Evolutionary conservation across 495 filamentous ascomycete species (phyloP).

Genomic region (Chaetomidium leptoderma): DNA sequence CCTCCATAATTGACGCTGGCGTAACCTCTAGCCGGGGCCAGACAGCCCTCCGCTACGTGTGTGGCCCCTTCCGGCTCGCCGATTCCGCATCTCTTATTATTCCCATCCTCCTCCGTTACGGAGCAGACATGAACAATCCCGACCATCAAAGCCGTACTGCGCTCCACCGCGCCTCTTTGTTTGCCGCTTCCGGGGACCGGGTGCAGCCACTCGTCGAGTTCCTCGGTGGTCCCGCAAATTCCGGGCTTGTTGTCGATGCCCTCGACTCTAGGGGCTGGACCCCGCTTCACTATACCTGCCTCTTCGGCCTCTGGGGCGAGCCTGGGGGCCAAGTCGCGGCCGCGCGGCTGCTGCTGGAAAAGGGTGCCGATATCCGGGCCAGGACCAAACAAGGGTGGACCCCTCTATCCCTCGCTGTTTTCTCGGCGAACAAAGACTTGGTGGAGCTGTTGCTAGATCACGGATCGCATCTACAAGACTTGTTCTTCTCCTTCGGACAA

Average conservation of each 20-base stretch:
- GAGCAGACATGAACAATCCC: conserved; percentile 11
- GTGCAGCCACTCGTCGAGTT: conserved; percentile 7
- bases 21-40: background rate
- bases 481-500: background rate
- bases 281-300: conserved; percentile 23
- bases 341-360: conserved; percentile 7
- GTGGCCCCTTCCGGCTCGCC: background rate
- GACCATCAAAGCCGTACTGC: conserved; percentile 10
- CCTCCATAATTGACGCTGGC: conserved; percentile 14
- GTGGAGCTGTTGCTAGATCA: conserved; percentile 9
- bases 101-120: conserved; percentile 8
- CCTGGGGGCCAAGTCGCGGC: background rate
- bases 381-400: conserved; percentile 14
- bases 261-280: conserved; percentile 19
- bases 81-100: conserved; percentile 1
- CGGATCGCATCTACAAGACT: background rate
- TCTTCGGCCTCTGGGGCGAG: conserved; percentile 10
- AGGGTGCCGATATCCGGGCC: conserved; percentile 12
- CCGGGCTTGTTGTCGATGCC: conserved; percentile 14
- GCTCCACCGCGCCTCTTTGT: conserved; percentile 19
- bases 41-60: conserved; percentile 11
- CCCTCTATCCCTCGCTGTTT: conserved; percentile 6
- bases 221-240: conserved; percentile 7
- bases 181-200: background rate
- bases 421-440: background rate